Percentiles rank a stretch among this genome's conserved stretches.
These are phyloP conservation scores for Rossbeevera mucosa DNA, from an alignment of 768 basidiomycete species.

Conservation along the genomic window DNA sequence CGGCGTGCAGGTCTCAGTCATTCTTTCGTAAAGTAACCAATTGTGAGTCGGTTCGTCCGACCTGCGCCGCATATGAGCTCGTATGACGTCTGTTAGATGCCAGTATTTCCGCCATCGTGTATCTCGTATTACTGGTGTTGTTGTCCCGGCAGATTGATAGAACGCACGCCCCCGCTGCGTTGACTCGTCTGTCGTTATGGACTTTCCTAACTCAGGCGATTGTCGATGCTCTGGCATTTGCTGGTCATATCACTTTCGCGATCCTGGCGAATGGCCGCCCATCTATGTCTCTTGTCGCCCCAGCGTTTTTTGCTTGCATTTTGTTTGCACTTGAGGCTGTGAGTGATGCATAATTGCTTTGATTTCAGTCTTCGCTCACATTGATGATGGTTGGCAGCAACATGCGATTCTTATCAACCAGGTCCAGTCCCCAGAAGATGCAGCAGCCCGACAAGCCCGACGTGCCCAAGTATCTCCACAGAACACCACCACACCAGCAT, in stretches of 20 bases:
- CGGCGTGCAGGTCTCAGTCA: constrained; percentile 41
- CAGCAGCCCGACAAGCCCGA: constrained; percentile 29
- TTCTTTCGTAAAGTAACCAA: constrained; percentile 76
- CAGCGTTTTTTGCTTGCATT: constrained; percentile 78
- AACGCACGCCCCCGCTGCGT: constrained; percentile 72
- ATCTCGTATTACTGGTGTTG: constrained; percentile 61
- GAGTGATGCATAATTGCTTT: constrained; percentile 23
- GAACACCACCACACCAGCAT: constrained; percentile 1
- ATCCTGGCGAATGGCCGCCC: constrained; percentile 79
- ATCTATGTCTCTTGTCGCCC: constrained; percentile 75
- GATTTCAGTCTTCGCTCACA: not conserved
- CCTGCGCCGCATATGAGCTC: constrained; percentile 1
- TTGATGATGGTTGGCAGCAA: constrained; percentile 48
- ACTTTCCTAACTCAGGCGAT: constrained; percentile 75
- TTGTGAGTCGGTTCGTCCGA: constrained; percentile 35
- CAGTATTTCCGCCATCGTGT: constrained; percentile 59
- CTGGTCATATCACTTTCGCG: constrained; percentile 84
- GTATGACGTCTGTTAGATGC: constrained; percentile 50
- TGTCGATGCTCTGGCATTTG: constrained; percentile 80
- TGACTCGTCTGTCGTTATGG: constrained; percentile 79
- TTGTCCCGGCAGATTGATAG: constrained; percentile 70
- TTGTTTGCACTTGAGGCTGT: constrained; percentile 83
- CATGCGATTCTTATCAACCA: constrained; percentile 76
- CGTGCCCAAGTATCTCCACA: constrained; percentile 6
- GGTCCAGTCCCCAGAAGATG: constrained; percentile 76